Evolutionary conservation across 192 early-diverging fungal genomes (phyloP), one percentile per base, ranked within the genome.

Genomic region (Backusella macrospora): DNA sequence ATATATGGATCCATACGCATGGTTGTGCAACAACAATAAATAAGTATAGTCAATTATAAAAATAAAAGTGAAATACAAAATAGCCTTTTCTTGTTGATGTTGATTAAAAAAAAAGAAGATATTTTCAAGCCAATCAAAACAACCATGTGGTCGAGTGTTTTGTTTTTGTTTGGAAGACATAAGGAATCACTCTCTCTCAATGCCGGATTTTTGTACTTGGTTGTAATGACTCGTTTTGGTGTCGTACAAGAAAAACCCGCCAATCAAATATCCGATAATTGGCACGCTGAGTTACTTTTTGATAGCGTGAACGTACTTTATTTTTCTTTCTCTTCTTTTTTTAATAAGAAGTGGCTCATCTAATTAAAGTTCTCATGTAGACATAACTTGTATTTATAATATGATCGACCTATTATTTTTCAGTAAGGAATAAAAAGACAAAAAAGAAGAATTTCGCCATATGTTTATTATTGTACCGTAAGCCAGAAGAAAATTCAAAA

Each of bases 381-480:
- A 59, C 10, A 59, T 21, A 9, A 59, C 26, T 9, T 23, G 13
- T 59, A 59, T 59, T 59, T 59, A 59, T 59, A 55, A 13, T 26
- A 59, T 26, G 26, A 26, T 59, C 21, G n/a, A 34, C 29, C 2
- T 2, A 34, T 34, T 34, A 34, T 34, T 34, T 34, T 34, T 2
- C 12, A 59, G 52, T 59, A 59, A 52, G 12, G 52, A 23, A 59
- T 13, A 43, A 23, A 23, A 26, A 8, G 18, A 59, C 52, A 26
- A 59, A 59, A 55, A 59, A 59, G 52, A 59, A 59, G 18, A 59
- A 59, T 26, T 59, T 59, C 52, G 12, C 52, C 26, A 23, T 59
- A 59, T 59, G 13, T 23, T 59, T 59, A 26, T 23, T 59, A 23
- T 59, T 59, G 26, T 59, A 59, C 18, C 18, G 21, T 59, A 59